A percentile compares a stretch with the other conserved stretches of the same genome.
Conservation (phyloP, 768 basidiomycete species). For the Lactarius sanguifluus region DNA sequence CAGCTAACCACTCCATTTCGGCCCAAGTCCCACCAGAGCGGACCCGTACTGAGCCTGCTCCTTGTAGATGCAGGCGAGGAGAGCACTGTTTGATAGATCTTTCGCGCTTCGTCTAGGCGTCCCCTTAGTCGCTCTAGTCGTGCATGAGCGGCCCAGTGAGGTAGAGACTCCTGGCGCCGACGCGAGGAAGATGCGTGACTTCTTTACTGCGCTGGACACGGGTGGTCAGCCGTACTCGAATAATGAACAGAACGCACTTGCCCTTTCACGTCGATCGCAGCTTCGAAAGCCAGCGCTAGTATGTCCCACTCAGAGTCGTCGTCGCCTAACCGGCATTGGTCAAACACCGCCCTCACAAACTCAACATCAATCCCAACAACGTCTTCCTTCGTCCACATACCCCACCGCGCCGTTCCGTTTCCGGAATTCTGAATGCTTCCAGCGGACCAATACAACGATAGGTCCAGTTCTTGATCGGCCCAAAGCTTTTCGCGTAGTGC, state of each 20-base stretch:
- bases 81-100: conserved; percentile 71
- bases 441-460: conserved; percentile 53
- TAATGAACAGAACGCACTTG: conserved; percentile 33
- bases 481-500: conserved; percentile 59
- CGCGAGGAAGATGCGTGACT: conserved; percentile 65
- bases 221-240: neutral
- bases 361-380: conserved; percentile 48
- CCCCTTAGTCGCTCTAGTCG: conserved; percentile 68
- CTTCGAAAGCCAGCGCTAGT: conserved; percentile 66
- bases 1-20: conserved; percentile 76
- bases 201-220: conserved; percentile 57
- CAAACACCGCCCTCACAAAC: conserved; percentile 59
- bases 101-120: conserved; percentile 66
- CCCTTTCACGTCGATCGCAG: conserved; percentile 58
- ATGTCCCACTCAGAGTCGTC: conserved; percentile 64
- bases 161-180: conserved; percentile 53
- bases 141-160: conserved; percentile 76
- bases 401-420: conserved; percentile 40
- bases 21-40: conserved; percentile 86
- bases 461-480: conserved; percentile 68
- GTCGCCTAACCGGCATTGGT: conserved; percentile 48
- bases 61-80: conserved; percentile 43
- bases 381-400: conserved; percentile 51
- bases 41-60: conserved; percentile 40
- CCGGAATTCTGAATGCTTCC: conserved; percentile 42